A percentile compares a stretch with the other conserved stretches of the same genome.
Evolutionary conservation across 768 basidiomycete genomes (phyloP).

Genomic region (Amanita molliuscula): DNA sequence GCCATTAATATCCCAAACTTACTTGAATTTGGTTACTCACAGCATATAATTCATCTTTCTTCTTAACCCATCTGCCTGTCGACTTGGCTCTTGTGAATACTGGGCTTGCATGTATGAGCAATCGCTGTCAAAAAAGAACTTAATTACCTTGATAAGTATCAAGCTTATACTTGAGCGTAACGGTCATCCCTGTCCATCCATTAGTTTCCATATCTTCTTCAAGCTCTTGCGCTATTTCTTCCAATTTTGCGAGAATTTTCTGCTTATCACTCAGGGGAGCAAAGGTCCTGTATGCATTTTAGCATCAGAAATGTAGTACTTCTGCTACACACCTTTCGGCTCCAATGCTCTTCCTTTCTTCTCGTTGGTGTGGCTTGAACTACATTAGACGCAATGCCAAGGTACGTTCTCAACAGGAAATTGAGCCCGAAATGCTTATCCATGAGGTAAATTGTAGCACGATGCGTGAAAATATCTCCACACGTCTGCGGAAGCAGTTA

Average conservation of each 20-base stretch:
- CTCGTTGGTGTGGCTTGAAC: slow-evolving; percentile 68
- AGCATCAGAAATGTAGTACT: background rate
- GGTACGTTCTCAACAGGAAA: slow-evolving; percentile 68
- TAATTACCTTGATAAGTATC: slow-evolving; percentile 73
- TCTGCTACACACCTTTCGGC: slow-evolving; percentile 55
- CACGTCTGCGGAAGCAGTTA: slow-evolving; percentile 51
- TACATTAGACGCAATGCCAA: slow-evolving; percentile 80
- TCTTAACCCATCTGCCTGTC: slow-evolving; percentile 65
- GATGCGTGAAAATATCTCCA: slow-evolving; percentile 75
- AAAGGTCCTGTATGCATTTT: slow-evolving; percentile 52
- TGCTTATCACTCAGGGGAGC: slow-evolving; percentile 51
- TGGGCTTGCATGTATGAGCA: slow-evolving; percentile 14
- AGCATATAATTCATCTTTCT: slow-evolving; percentile 67
- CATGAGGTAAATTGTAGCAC: slow-evolving; percentile 68
- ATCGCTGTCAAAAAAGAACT: background rate
- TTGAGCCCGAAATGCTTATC: slow-evolving; percentile 79
- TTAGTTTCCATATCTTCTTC: slow-evolving; percentile 68
- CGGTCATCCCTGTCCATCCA: slow-evolving; percentile 80
- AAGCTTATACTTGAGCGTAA: slow-evolving; percentile 90
- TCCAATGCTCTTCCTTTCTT: slow-evolving; percentile 88
- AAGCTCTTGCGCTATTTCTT: slow-evolving; percentile 74
- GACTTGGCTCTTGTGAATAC: slow-evolving; percentile 82
- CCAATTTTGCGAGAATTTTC: slow-evolving; percentile 65
- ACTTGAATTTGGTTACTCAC: slow-evolving; percentile 28
- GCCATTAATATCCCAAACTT: background rate